Evolutionary conservation across 768 basidiomycete species (phyloP).

Genomic region (Dioszegia crocea): DNA sequence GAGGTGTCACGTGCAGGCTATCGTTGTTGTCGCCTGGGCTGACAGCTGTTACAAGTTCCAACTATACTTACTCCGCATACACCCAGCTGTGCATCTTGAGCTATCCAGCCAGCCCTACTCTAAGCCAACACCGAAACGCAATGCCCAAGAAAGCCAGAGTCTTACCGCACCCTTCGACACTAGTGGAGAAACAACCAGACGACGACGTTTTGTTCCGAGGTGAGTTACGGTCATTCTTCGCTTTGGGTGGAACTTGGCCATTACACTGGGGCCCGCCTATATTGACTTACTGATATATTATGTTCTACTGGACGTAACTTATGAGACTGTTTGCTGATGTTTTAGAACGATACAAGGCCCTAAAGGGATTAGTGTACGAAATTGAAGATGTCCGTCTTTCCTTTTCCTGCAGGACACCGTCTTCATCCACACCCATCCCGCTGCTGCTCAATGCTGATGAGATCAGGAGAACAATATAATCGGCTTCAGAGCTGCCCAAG

Average conservation of each 20-base stretch:
- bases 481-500: constrained; percentile 14
- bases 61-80: no score
- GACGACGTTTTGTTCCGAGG: constrained; percentile 3
- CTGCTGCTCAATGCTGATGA: neutral
- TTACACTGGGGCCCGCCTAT: neutral
- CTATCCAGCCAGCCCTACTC: no score
- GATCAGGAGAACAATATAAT: constrained; percentile 21
- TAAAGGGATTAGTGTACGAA: constrained; percentile 14
- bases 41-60: no score
- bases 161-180: constrained; percentile 5
- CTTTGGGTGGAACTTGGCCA: neutral
- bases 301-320: no score
- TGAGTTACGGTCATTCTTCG: neutral
- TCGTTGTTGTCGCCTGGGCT: no score
- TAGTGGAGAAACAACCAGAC: constrained; percentile 1
- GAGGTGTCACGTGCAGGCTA: no score
- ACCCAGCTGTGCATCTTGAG: no score
- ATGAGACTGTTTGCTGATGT: no score
- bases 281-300: no score
- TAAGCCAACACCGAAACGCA: no score
- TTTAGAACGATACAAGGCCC: constrained; percentile 7
- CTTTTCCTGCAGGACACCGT: neutral
- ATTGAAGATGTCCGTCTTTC: constrained; percentile 17
- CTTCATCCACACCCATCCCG: no score
- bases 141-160: constrained; percentile 1